Evolutionary conservation across 495 filamentous ascomycete species (phyloP), one percentile per base, ranked within the genome.

Genomic region (Tetracladium setigerum): DNA sequence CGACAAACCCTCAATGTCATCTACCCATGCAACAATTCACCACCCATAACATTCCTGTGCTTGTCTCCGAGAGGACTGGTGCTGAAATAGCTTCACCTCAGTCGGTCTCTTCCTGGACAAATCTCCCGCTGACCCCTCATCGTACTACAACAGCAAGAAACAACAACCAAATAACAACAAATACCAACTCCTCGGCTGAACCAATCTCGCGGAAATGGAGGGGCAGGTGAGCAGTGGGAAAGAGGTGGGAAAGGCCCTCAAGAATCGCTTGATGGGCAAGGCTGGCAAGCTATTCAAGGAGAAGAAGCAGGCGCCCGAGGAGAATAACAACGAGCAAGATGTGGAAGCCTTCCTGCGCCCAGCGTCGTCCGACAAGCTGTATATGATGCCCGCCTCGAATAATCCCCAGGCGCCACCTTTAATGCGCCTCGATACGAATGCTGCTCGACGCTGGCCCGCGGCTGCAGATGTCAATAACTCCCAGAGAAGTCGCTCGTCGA

Each of bases 371-470:
- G 55, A 54, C 50, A 52, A 53, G 34, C 36, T 54, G 34, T n/a
- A 52, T 43, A 52, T 54, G 53, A 48, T 52, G 48, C 53, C 53
- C 24, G 31, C 47, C 4, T 18, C 47, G 27, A 15, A 40, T 24
- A 24, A 32, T 16, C 13, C 41, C 4, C 34, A 46, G n/a, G 38
- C 42, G 11, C 56, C 49, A n/a, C 35, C 39, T 27, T 31, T 58
- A n/a, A 33, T 38, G 15, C 41, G 42, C 45, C 41, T 61, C 19
- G 55, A 61, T 46, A 61, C 58, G 2, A 19, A 22, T 15, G 52
- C 14, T 14, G 54, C 58, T 10, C 52, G 53, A 6, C 49, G 58
- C 40, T 61, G 58, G 58, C 58, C 58, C 0, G 43, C 55, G 0
- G 55, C 58, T 15, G 50, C 45, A 14, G 55, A 58, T 44, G 19